A percentile compares a stretch with the other conserved stretches of the same genome.
Evolutionary conservation across 1,284 basidiomycete species (phyloP).

Genomic region (Trametes versicolor): DNA sequence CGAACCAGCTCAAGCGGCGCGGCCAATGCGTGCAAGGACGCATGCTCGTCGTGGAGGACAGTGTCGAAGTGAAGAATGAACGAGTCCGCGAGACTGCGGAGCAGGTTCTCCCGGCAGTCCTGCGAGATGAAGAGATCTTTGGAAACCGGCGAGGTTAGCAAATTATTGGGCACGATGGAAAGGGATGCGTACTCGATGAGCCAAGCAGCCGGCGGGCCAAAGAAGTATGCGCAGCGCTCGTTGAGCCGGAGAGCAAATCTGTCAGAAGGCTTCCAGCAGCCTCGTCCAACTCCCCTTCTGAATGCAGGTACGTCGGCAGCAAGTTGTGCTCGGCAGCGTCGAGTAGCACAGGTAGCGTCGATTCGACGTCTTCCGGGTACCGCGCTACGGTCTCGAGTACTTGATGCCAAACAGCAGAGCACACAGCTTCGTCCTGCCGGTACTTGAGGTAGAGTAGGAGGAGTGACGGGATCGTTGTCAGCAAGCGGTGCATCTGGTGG

Average conservation of each 20-base stretch:
- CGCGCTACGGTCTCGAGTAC: conserved; percentile 50
- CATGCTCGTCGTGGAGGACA: conserved; percentile 45
- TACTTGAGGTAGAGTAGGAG: conserved; percentile 59
- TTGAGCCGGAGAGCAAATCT: conserved; percentile 30
- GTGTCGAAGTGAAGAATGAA: conserved; percentile 51
- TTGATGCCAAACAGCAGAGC: conserved; percentile 54
- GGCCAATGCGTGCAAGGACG: conserved; percentile 25
- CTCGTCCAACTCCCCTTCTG: conserved; percentile 53
- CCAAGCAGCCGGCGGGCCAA: conserved; percentile 50
- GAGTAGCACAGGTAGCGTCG: conserved; percentile 48
- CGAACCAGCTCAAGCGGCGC: conserved; percentile 49
- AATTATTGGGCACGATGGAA: neutral
- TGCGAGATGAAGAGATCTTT: conserved; percentile 53
- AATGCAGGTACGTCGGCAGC: conserved; percentile 52
- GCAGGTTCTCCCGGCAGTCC: conserved; percentile 45
- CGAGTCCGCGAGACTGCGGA: conserved; percentile 48
- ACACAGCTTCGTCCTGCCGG: conserved; percentile 48
- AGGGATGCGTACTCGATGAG: conserved; percentile 45
- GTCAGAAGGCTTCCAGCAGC: conserved; percentile 46
- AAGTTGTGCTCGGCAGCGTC: conserved; percentile 48
- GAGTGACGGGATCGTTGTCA: conserved; percentile 53
- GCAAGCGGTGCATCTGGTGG: conserved; percentile 50
- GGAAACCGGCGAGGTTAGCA: neutral
- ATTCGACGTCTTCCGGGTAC: conserved; percentile 42
- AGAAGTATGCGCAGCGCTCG: conserved; percentile 35